Conservation (phyloP, 1,139 yeast species). For the Protomyces pachydermus region DNA sequence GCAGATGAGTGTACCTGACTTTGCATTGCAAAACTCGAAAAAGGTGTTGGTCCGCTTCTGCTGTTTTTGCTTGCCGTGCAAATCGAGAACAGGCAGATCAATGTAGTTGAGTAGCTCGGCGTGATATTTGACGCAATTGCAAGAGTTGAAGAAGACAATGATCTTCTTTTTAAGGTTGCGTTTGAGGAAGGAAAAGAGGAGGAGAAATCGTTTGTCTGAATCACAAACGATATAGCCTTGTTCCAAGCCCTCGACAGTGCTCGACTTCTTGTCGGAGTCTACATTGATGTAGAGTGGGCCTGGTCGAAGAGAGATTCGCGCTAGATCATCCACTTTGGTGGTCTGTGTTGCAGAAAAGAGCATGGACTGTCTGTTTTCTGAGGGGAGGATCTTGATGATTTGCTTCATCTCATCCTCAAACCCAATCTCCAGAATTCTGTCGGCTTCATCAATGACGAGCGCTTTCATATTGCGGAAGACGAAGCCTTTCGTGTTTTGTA, state of each 20-base stretch:
- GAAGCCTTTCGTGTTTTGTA: slow-evolving; percentile 91
- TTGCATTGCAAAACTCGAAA: slow-evolving; percentile 95
- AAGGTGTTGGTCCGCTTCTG: slow-evolving; percentile 96
- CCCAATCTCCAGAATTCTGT: slow-evolving; percentile 92
- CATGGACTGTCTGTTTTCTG: slow-evolving; percentile 93
- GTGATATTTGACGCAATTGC: slow-evolving; percentile 94
- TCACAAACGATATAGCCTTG: slow-evolving; percentile 98
- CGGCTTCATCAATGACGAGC: slow-evolving; percentile 82
- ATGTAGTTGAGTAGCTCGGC: slow-evolving; percentile 92
- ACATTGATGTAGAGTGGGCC: slow-evolving; percentile 96
- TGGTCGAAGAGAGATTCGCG: slow-evolving; percentile 87
- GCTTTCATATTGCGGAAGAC: slow-evolving; percentile 92
- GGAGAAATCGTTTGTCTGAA: slow-evolving; percentile 84
- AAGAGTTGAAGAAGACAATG: slow-evolving; percentile 90
- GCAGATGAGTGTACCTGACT: slow-evolving; percentile 84
- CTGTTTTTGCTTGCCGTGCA: slow-evolving; percentile 97
- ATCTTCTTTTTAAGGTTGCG: slow-evolving; percentile 80
- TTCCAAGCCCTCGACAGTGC: slow-evolving; percentile 95
- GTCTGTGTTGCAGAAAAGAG: slow-evolving; percentile 97
- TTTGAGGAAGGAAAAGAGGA: slow-evolving; percentile 86
- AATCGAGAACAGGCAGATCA: slow-evolving; percentile 89
- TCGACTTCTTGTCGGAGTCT: slow-evolving; percentile 57
- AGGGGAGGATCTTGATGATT: slow-evolving; percentile 87
- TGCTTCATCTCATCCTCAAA: slow-evolving; percentile 98
- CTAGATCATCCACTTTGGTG: slow-evolving; percentile 95